Evolutionary conservation across 768 basidiomycete genomes (phyloP).

Genomic region (Amyloporia xantha): DNA sequence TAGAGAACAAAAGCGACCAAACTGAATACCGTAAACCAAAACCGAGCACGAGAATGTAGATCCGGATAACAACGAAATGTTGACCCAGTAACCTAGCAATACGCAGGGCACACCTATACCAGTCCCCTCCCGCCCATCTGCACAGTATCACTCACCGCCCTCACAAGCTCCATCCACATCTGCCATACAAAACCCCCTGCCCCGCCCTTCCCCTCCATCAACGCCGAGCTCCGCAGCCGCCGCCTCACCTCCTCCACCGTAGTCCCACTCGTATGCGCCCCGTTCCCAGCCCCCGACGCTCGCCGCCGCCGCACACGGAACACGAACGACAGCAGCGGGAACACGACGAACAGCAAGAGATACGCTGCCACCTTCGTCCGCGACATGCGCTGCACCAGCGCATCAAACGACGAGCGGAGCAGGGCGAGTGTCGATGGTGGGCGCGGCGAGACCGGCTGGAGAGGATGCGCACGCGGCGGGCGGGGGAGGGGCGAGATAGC

Average conservation of each 20-base stretch:
- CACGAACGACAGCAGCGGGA: conserved; percentile 39
- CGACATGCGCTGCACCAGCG: conserved; percentile 40
- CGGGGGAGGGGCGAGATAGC: conserved; percentile 9
- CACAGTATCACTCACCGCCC: conserved; percentile 57
- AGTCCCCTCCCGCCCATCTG: conserved; percentile 74
- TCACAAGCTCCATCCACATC: conserved; percentile 46
- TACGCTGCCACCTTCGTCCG: conserved; percentile 45
- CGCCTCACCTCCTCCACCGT: conserved; percentile 54
- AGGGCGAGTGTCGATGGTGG: conserved; percentile 19
- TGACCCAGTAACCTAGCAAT: not conserved
- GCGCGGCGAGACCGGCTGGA: conserved; percentile 8
- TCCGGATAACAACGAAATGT: not conserved
- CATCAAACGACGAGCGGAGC: conserved; percentile 13
- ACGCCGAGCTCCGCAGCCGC: conserved; percentile 33
- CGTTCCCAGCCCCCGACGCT: conserved; percentile 11
- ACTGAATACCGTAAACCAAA: not conserved
- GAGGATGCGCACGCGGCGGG: conserved; percentile 9
- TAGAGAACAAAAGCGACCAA: no score
- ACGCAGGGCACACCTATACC: conserved; percentile 30
- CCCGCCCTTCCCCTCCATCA: conserved; percentile 24
- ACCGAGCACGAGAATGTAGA: no score
- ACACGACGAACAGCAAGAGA: conserved; percentile 31
- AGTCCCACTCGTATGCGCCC: conserved; percentile 20
- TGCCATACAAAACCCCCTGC: conserved; percentile 17
- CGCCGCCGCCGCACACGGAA: conserved; percentile 45